Conservation (phyloP, 2,329 filamentous ascomycete genomes). For the Alternaria ethzedia region DNA sequence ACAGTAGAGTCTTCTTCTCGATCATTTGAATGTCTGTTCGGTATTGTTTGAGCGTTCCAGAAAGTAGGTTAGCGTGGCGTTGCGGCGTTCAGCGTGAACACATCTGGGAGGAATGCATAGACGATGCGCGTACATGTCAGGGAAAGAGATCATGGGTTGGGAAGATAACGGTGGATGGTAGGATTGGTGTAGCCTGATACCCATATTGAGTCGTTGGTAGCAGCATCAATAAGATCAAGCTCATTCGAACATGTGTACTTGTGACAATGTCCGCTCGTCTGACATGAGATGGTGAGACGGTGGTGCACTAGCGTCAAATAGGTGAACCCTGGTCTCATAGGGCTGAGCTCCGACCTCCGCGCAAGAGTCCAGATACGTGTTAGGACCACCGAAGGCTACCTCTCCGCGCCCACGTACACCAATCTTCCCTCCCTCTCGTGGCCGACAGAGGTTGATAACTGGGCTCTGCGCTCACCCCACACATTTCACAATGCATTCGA, state of each 20-base stretch:
- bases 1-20: conserved; percentile 13
- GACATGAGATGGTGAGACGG: neutral
- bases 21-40: neutral
- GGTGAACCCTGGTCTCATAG: conserved; percentile 19
- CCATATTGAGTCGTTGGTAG: neutral
- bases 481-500: conserved; percentile 74
- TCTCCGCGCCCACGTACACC: conserved; percentile 15
- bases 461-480: neutral
- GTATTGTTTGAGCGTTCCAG: neutral
- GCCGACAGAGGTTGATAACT: neutral
- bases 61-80: neutral
- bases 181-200: neutral
- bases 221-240: neutral
- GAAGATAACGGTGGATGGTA: neutral
- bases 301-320: neutral
- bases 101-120: neutral
- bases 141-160: neutral
- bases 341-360: conserved; percentile 34
- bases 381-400: conserved; percentile 28
- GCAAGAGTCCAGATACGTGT: conserved; percentile 45
- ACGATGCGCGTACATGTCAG: neutral
- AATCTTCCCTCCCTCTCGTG: neutral
- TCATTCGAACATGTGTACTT: neutral
- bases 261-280: neutral
- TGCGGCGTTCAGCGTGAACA: neutral